These are phyloP conservation scores for Cryomyces minteri DNA, from an alignment of 495 filamentous ascomycete species.

Conservation along the genomic window DNA sequence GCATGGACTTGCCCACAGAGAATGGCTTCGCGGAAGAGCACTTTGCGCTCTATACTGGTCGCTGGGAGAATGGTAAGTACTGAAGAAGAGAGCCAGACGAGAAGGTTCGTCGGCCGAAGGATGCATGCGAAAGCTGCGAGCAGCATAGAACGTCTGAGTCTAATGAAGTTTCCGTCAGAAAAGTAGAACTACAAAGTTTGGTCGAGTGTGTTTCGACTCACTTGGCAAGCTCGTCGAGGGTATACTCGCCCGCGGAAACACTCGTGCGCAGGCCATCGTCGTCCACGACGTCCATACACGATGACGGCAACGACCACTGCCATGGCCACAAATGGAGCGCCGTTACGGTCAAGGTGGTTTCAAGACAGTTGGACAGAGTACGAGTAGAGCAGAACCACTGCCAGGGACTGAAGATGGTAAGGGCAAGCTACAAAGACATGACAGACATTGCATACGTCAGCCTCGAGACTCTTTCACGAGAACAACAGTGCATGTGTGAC, in stretches of 20 bases:
- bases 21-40: conserved; percentile 39
- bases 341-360: conserved; percentile 67
- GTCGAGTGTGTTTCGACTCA: too few species aligned
- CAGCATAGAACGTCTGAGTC: conserved; percentile 48
- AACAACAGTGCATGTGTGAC: background rate
- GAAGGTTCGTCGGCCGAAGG: conserved; percentile 72
- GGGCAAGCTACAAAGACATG: conserved; percentile 29
- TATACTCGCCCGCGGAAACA: too few species aligned
- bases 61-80: conserved; percentile 27
- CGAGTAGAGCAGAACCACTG: conserved; percentile 92
- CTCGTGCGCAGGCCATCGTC: too few species aligned
- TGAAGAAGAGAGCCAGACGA: conserved; percentile 59
- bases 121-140: conserved; percentile 72
- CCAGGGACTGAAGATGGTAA: conserved; percentile 76
- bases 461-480: background rate
- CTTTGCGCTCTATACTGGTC: conserved; percentile 24
- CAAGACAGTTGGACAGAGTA: conserved; percentile 84
- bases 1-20: conserved; percentile 41
- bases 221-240: too few species aligned
- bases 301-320: conserved; percentile 23
- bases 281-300: too few species aligned
- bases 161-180: conserved; percentile 5
- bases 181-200: too few species aligned
- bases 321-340: conserved; percentile 82
- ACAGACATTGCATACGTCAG: background rate